phyloP scores from a whole-genome alignment of 2,329 filamentous ascomycete species.

The Sporothrix brunneoviolacea region DNA sequence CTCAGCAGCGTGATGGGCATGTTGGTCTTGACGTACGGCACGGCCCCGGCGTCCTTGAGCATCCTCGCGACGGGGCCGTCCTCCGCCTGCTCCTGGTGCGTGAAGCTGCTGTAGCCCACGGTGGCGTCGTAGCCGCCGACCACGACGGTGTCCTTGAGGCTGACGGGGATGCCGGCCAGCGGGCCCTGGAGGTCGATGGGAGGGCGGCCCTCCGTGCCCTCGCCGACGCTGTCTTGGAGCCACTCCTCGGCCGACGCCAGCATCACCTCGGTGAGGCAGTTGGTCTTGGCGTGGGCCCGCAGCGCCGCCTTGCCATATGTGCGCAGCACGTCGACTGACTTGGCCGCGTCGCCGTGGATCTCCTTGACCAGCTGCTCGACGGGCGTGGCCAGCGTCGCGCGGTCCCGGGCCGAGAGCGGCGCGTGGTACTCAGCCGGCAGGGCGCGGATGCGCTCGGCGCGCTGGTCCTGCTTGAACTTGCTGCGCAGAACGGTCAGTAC shows the following conservation, averaged over 20 bases:
- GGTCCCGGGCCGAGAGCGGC: slow-evolving; percentile 58
- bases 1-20: slow-evolving; percentile 78
- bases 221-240: slow-evolving; percentile 32
- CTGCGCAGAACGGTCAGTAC: slow-evolving; percentile 42
- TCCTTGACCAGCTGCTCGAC: slow-evolving; percentile 72
- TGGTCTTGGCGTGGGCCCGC: slow-evolving; percentile 77
- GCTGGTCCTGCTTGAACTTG: slow-evolving; percentile 71
- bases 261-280: slow-evolving; percentile 84
- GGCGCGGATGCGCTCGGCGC: slow-evolving; percentile 59
- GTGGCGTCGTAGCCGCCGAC: slow-evolving; percentile 78
- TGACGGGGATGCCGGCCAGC: slow-evolving; percentile 79
- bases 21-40: slow-evolving; percentile 92
- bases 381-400: slow-evolving; percentile 60
- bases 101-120: slow-evolving; percentile 71
- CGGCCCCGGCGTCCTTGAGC: slow-evolving; percentile 78
- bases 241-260: slow-evolving; percentile 71
- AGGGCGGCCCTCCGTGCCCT: slow-evolving; percentile 35
- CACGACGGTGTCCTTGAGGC: slow-evolving; percentile 72
- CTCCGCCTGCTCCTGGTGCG: slow-evolving; percentile 52
- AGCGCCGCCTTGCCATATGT: slow-evolving; percentile 83
- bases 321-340: slow-evolving; percentile 67
- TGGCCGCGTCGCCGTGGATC: slow-evolving; percentile 62
- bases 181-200: slow-evolving; percentile 76
- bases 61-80: slow-evolving; percentile 71
- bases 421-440: slow-evolving; percentile 57